Percentiles rank a stretch among this genome's conserved stretches.
These are phyloP conservation scores for Scalesia atractyloides DNA, from an alignment of 129 eudicot genomes.

Conservation along the genomic window DNA sequence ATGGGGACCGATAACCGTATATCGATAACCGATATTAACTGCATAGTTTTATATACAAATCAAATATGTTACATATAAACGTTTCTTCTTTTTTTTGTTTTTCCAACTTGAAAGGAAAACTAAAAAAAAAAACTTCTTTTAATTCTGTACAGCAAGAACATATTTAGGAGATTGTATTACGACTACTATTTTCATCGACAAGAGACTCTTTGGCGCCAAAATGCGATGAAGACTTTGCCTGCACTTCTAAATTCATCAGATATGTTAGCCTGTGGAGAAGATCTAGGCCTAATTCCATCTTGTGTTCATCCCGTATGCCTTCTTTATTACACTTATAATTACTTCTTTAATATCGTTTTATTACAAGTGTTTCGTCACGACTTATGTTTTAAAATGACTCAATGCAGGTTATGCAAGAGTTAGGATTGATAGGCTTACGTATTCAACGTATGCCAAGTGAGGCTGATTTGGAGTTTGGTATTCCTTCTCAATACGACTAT, in stretches of 20 bases:
- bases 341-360: not conserved
- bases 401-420: constrained; percentile 95
- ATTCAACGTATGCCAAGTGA: constrained; percentile 99
- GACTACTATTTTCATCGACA: constrained; percentile 98
- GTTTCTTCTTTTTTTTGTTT: not conserved
- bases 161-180: constrained; percentile 74
- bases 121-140: not conserved
- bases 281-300: constrained; percentile 92
- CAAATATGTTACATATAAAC: not conserved
- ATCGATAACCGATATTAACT: no score
- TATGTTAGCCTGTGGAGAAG: constrained; percentile 99
- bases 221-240: constrained; percentile 95
- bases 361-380: not conserved
- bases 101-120: not conserved
- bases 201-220: constrained; percentile 93
- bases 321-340: constrained; percentile 3
- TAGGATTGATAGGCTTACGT: constrained; percentile 91
- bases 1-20: no score
- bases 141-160: constrained; percentile 65
- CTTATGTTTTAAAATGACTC: constrained; percentile 20
- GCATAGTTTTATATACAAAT: not conserved
- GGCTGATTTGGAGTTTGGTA: constrained; percentile 79
- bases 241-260: constrained; percentile 92
- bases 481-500: constrained; percentile 90
- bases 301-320: constrained; percentile 96